phyloP scores from a whole-genome alignment of 345 rosid genomes.

The Eucalyptus rudis region DNA sequence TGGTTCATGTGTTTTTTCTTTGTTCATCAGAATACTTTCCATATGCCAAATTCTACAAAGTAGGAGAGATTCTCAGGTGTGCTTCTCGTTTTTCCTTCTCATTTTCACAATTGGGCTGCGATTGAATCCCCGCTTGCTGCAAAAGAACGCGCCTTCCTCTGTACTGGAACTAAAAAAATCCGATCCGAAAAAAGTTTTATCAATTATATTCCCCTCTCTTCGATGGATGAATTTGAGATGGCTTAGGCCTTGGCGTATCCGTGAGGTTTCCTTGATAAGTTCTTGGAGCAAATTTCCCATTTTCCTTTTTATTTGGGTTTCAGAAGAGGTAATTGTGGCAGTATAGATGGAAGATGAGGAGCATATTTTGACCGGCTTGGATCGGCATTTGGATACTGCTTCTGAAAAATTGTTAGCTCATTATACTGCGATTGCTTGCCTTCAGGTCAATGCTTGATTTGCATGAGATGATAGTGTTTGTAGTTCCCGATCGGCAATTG shows the following conservation, averaged over 20 bases:
- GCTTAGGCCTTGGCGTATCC: constrained; percentile 56
- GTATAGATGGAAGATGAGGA: background rate
- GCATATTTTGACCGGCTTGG: background rate
- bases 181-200: background rate
- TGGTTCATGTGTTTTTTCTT: no score
- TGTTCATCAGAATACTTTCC: no score
- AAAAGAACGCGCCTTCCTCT: background rate
- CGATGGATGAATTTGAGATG: constrained; percentile 9
- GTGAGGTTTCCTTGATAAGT: constrained; percentile 69
- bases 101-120: background rate
- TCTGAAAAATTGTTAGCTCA: background rate
- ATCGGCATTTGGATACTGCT: background rate
- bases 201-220: background rate
- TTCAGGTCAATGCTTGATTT: background rate
- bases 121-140: background rate
- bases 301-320: background rate
- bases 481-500: background rate
- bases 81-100: background rate
- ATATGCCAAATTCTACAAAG: no score
- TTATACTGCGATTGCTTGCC: background rate
- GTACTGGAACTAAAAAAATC: background rate
- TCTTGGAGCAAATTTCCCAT: background rate
- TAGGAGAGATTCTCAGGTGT: constrained; percentile 6
- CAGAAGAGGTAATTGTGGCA: background rate
- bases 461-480: background rate